A percentile compares a stretch with the other conserved stretches of the same genome.
phyloP scores from a whole-genome alignment of 495 filamentous ascomycete species.

The Penicillium flavigenum region DNA sequence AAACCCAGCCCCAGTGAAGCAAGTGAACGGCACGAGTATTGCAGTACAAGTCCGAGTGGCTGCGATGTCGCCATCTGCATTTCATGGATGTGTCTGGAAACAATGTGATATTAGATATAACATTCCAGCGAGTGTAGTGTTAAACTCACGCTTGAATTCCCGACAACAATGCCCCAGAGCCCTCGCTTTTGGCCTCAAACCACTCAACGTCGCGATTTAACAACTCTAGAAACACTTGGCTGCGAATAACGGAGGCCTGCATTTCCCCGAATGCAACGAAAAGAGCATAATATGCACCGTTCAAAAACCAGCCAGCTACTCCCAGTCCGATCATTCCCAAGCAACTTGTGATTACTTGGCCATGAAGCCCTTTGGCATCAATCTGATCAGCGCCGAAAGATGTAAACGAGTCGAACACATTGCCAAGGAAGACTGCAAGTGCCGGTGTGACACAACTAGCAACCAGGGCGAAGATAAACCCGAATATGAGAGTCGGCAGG shows the following conservation, averaged over 20 bases:
- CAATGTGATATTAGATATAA: constrained; percentile 1
- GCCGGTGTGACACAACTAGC: constrained; percentile 63
- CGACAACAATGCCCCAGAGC: constrained; percentile 68
- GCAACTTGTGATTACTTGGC: constrained; percentile 56
- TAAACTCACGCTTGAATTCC: constrained; percentile 68
- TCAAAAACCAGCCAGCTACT: constrained; percentile 60
- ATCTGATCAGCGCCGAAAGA: constrained; percentile 60
- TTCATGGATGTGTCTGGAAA: constrained; percentile 71
- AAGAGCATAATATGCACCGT: constrained; percentile 59
- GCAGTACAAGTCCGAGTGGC: constrained; percentile 67
- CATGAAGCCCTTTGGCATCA: constrained; percentile 47
- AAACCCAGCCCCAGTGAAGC: constrained; percentile 69
- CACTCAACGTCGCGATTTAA: constrained; percentile 73
- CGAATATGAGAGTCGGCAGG: constrained; percentile 49
- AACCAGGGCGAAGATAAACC: constrained; percentile 55
- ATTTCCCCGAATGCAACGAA: constrained; percentile 81
- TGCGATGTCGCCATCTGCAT: constrained; percentile 78
- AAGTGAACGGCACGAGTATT: constrained; percentile 59
- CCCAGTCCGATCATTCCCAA: constrained; percentile 61
- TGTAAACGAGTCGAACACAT: constrained; percentile 70
- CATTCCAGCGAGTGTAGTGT: background rate
- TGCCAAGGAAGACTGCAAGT: constrained; percentile 70
- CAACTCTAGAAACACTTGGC: constrained; percentile 63
- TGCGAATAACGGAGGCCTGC: constrained; percentile 65
- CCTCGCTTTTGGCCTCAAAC: constrained; percentile 75